Evolutionary conservation across 2,329 filamentous ascomycete species (phyloP), one percentile per base, ranked within the genome.

Genomic region (Aspergillus tamarii): DNA sequence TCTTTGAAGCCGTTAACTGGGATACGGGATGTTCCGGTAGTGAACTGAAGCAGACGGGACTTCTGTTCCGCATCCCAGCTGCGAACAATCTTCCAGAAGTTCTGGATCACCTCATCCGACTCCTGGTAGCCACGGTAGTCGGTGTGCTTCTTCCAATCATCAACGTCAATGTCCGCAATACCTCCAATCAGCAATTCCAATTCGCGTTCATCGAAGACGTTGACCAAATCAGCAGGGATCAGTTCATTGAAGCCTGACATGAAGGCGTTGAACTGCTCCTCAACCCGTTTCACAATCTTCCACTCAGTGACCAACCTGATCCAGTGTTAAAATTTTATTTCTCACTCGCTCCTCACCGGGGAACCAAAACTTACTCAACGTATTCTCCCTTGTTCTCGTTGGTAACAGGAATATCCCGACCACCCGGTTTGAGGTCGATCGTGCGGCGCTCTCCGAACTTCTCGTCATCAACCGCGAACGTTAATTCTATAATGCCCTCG

Each of bases 101-200:
- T 94, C 79, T 96, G 92, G 69, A 99, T 95, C 30, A 99, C 95
- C 75, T 97, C 93, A 73, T 99, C 95, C 62, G 90, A 93, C 81
- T 99, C 95, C 11, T 96, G 97, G 85, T 99, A 99, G 60, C 95
- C 95, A 72, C 95, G 91, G 81, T 99, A 99, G 76, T 99, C 95
- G 54, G 95, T 99, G 82, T 99, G 95, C 85, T 99, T 99, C 90
- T 99, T 98, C 95, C 95, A 99, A 81, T 99, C 95, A 65, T 99
- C 95, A 19, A 99, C 94, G 74, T 99, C 95, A 71, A 99, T 99
- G 81, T 99, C 95, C n/a, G 95, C 95, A 72, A 99, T 99, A 85
- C 95, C 95, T 69, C 95, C 95, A 75, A 99, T 98, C 70, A 99
- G 86, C 70, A 99, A 83, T 81, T 99, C 95, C 55, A 99, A 85